Evolutionary conservation across 768 basidiomycete species (phyloP).

Genomic region (Leccinum uliginosum): DNA sequence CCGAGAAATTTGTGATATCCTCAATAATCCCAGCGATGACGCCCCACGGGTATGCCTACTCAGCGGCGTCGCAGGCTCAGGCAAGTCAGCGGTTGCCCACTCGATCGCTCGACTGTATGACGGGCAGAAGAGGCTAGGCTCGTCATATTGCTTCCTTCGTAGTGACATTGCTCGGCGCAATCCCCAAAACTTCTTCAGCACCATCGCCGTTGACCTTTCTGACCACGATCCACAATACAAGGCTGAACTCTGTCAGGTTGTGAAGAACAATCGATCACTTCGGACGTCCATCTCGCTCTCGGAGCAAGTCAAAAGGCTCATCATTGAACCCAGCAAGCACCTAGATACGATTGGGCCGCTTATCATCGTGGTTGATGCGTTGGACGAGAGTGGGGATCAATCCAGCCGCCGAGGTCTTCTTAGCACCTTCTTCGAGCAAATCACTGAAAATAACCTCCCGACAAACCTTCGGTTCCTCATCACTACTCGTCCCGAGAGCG

Average conservation of each 20-base stretch:
- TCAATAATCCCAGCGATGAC: constrained; percentile 8
- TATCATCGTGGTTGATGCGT: constrained; percentile 33
- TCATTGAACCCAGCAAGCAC: constrained; percentile 22
- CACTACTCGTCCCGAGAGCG: constrained; percentile 26
- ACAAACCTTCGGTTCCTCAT: constrained; percentile 23
- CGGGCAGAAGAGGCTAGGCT: constrained; percentile 26
- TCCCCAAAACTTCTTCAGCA: constrained; percentile 28
- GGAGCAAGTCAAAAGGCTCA: constrained; percentile 28
- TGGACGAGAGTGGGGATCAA: constrained; percentile 27
- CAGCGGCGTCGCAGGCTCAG: constrained; percentile 25
- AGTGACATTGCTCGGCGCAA: constrained; percentile 15
- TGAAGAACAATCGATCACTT: constrained; percentile 23
- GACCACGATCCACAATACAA: constrained; percentile 28
- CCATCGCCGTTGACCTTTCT: constrained; percentile 32
- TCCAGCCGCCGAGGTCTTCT: constrained; percentile 21
- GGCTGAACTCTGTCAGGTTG: constrained; percentile 9
- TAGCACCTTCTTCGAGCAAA: constrained; percentile 8
- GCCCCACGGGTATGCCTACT: constrained; percentile 26
- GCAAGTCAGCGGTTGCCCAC: constrained; percentile 32
- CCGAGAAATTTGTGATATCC: constrained; percentile 15
- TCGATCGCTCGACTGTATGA: constrained; percentile 27
- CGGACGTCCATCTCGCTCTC: constrained; percentile 13
- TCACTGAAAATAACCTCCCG: constrained; percentile 15
- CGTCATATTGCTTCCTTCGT: constrained; percentile 28
- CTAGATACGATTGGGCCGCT: constrained; percentile 29